A percentile compares a stretch with the other conserved stretches of the same genome.
Conservation (phyloP, 441 rosid genomes). For the Croton setiger region DNA sequence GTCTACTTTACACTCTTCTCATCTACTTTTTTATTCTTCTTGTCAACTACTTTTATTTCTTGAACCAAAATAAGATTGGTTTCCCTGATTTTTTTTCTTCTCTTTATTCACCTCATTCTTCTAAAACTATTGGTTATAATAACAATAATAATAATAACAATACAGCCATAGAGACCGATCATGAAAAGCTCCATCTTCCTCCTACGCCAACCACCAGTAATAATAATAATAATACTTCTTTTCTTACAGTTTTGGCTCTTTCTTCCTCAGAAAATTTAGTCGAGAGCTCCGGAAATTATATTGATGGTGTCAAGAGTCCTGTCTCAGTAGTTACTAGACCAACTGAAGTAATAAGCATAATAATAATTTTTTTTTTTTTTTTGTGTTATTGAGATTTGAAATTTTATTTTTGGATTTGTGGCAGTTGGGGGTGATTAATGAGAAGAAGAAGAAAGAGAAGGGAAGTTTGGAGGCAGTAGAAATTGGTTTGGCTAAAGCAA, state of each 20-base stretch:
- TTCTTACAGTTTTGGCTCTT: not conserved
- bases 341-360: not conserved
- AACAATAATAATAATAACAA: not conserved
- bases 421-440: not conserved
- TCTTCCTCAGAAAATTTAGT: not conserved
- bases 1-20: not conserved
- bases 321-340: not conserved
- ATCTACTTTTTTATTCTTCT: not conserved
- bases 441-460: constrained; percentile 9
- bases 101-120: not conserved
- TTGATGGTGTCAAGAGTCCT: not conserved
- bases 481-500: constrained; percentile 43
- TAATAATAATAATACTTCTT: not conserved
- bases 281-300: not conserved
- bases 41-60: not conserved
- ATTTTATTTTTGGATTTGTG: not conserved
- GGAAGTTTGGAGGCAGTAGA: constrained; percentile 38
- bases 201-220: not conserved
- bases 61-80: not conserved
- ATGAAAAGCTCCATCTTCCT: not conserved
- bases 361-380: not conserved
- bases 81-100: not conserved
- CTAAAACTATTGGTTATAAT: not conserved
- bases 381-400: no score
- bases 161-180: not conserved